phyloP scores from a whole-genome alignment of 2,329 filamentous ascomycete genomes.

The Penicillium palitans region DNA sequence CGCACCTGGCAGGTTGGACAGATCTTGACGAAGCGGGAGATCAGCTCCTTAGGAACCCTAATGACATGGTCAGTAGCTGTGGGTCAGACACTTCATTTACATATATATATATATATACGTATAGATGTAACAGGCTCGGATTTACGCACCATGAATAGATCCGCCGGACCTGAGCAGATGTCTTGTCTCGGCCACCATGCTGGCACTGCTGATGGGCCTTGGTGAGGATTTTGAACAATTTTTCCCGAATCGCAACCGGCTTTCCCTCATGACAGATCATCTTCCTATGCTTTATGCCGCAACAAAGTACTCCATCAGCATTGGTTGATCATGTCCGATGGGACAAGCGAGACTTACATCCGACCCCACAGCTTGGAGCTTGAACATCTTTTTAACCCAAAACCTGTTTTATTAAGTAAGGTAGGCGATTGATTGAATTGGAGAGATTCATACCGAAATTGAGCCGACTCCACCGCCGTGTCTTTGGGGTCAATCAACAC shows the following conservation, averaged over 20 bases:
- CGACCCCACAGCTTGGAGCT: constrained; percentile 44
- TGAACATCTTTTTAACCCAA: constrained; percentile 57
- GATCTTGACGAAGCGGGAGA: constrained; percentile 54
- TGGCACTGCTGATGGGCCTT: constrained; percentile 53
- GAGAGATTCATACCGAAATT: constrained; percentile 46
- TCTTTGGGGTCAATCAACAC: constrained; percentile 53
- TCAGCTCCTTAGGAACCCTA: constrained; percentile 55
- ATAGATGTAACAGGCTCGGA: neutral
- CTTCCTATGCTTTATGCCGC: constrained; percentile 33
- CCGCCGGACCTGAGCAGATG: constrained; percentile 52
- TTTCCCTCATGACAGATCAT: constrained; percentile 54
- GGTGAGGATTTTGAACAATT: constrained; percentile 53
- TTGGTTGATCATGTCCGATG: neutral
- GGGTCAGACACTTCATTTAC: neutral
- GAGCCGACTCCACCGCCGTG: constrained; percentile 52
- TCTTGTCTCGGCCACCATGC: constrained; percentile 55
- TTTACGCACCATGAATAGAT: constrained; percentile 51
- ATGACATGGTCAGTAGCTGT: constrained; percentile 4
- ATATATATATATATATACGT: neutral
- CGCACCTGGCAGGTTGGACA: constrained; percentile 53
- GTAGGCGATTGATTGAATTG: neutral
- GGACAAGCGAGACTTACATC: constrained; percentile 36
- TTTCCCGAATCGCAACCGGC: constrained; percentile 54
- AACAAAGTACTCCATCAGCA: constrained; percentile 3
- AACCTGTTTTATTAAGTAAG: constrained; percentile 38